Evolutionary conservation across 2,329 filamentous ascomycete genomes (phyloP), one percentile per base, ranked within the genome.

Genomic region (Penicillium psychrosexuale): DNA sequence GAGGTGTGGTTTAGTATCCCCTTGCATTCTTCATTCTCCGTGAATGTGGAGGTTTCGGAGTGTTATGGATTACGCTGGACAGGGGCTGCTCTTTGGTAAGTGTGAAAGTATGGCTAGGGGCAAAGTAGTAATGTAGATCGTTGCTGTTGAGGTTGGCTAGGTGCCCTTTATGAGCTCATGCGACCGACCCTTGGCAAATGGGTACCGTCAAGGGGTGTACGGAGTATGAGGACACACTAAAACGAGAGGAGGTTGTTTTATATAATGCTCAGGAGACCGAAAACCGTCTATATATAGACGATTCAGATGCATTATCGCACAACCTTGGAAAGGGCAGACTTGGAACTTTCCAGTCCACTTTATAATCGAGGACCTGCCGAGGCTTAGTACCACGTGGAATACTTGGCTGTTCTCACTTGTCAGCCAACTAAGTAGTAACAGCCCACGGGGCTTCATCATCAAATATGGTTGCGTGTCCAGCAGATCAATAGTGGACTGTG

Each of bases 21-120:
- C 63, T 65, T 65, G 51, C 63, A 64, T 65, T 61, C 60, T 57
- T 56, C 37, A 28, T 33, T 39, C 30, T 15, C 42, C 38, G 11
- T 60, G 61, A 63, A 62, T 64, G 59, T 61, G 53, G 51, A 55
- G 37, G 53, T 15, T 36, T 49, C 17, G 40, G 42, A 27, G 31
- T 15, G 31, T 34, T 48, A 11, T 27, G 30, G 9, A 40, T 37
- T 13, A 24, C 5, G 22, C 34, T 59, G 56, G 51, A 60, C 53
- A 63, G 56, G 61, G 62, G 38, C 43, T 33, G 28, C 24, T 15
- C 40, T 24, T 43, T 17, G 38, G 17, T 24, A 5, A 28, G 22
- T 15, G 19, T 33, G 3, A n/a, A 33, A 33, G 15, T 15, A 34
- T 31, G 24, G 24, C 49, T 27, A 51, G 52, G 52, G 52, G n/a